Evolutionary conservation across 768 basidiomycete genomes (phyloP).

Genomic region (Tephrocybe sp.): DNA sequence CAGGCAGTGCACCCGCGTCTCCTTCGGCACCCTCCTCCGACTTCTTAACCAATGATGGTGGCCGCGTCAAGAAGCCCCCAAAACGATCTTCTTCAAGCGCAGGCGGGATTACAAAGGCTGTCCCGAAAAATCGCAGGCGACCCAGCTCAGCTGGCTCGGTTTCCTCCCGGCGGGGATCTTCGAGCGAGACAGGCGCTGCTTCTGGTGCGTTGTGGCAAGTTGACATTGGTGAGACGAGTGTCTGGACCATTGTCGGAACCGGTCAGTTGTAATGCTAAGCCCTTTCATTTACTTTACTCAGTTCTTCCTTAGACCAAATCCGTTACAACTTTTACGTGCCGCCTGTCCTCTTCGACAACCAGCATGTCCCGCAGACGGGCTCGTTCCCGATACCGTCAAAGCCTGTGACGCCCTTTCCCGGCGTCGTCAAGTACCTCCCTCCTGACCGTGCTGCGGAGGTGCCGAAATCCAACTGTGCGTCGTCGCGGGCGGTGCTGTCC

Average conservation of each 20-base stretch:
- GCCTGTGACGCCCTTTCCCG: constrained; percentile 84
- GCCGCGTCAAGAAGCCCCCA: constrained; percentile 67
- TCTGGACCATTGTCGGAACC: constrained; percentile 93
- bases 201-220: constrained; percentile 86
- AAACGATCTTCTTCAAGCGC: constrained; percentile 79
- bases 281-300: too few relatives aligned
- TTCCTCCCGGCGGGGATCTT: constrained; percentile 65
- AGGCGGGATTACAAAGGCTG: constrained; percentile 53
- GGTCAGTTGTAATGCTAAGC: constrained; percentile 54
- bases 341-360: constrained; percentile 79
- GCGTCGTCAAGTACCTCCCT: constrained; percentile 87
- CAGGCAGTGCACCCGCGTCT: constrained; percentile 71
- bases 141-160: constrained; percentile 78
- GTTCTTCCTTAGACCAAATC: constrained; percentile 64
- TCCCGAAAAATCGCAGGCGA: constrained; percentile 61
- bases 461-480: constrained; percentile 69
- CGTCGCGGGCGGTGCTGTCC: constrained; percentile 65
- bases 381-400: constrained; percentile 81
- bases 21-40: constrained; percentile 63
- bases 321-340: constrained; percentile 95
- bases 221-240: constrained; percentile 90
- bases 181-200: constrained; percentile 66
- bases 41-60: constrained; percentile 79
- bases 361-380: constrained; percentile 65
- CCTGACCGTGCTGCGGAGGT: constrained; percentile 85